Conservation (phyloP, 139 green algal species). For the Penium margaritaceum region DNA sequence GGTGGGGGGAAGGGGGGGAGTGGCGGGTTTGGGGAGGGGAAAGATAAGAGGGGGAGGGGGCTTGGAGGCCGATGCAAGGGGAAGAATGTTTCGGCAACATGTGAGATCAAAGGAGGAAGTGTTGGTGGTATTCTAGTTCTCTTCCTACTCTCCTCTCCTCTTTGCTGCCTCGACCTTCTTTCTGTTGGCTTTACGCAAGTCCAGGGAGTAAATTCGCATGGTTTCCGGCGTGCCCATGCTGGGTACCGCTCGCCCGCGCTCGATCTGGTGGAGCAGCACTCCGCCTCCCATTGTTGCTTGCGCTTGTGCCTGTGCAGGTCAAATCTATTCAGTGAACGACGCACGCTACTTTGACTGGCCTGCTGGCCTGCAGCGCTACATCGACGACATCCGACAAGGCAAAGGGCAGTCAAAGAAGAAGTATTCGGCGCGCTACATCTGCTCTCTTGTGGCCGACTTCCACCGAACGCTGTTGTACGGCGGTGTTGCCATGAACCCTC, state of each 20-base stretch:
- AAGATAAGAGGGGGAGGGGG: background rate
- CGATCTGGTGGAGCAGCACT: no score
- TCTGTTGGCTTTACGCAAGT: no score
- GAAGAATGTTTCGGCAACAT: no score
- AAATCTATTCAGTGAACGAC: constrained; percentile 74
- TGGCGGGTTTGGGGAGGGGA: background rate
- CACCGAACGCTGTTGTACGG: constrained; percentile 61
- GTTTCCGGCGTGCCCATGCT: no score
- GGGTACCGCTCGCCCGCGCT: no score
- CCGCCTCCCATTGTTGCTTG: no score
- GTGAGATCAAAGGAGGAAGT: no score
- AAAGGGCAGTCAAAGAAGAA: constrained; percentile 59
- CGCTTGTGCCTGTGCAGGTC: no score
- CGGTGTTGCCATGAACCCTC: constrained; percentile 54
- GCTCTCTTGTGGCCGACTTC: constrained; percentile 60
- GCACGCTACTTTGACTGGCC: constrained; percentile 68
- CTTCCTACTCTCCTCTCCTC: no score
- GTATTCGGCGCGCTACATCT: constrained; percentile 69
- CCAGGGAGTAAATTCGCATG: no score
- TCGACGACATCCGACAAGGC: constrained; percentile 57
- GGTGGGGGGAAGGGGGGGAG: background rate
- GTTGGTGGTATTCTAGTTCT: no score
- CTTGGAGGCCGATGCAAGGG: background rate
- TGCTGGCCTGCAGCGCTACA: constrained; percentile 54
- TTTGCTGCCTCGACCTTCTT: no score